phyloP scores from a whole-genome alignment of 2,329 filamentous ascomycete species.

The Magnaporthiopsis incrustans region DNA sequence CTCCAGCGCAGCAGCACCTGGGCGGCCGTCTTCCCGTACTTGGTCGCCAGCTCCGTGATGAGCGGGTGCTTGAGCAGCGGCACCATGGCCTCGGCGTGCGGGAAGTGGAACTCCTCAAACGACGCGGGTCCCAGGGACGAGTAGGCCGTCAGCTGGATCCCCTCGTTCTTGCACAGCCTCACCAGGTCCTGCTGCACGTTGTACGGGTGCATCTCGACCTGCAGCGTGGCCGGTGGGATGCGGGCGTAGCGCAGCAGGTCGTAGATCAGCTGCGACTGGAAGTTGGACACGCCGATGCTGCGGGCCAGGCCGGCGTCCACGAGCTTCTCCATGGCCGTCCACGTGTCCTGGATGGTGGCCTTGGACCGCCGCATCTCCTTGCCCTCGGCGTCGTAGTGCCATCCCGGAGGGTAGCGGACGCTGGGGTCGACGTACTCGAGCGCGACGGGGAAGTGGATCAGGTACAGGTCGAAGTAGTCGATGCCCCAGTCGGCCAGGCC shows the following conservation, averaged over 20 bases:
- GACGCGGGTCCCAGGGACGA: constrained; percentile 73
- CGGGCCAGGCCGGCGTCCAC: constrained; percentile 60
- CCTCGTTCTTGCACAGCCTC: constrained; percentile 59
- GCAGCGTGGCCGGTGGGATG: constrained; percentile 67
- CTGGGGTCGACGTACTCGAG: constrained; percentile 77
- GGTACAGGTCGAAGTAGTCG: constrained; percentile 85
- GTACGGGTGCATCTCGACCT: constrained; percentile 89
- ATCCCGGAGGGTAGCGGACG: constrained; percentile 73
- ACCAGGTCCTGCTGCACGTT: constrained; percentile 68
- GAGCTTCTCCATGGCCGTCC: constrained; percentile 70
- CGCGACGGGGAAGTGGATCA: constrained; percentile 83
- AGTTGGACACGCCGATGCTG: constrained; percentile 78
- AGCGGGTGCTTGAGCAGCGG: constrained; percentile 62
- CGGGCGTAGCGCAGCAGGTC: constrained; percentile 72
- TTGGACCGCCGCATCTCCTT: constrained; percentile 56
- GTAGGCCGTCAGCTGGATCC: constrained; percentile 73
- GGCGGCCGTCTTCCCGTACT: constrained; percentile 64
- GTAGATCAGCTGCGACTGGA: constrained; percentile 68
- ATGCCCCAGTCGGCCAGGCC: constrained; percentile 77
- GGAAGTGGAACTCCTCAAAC: constrained; percentile 70
- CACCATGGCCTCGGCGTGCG: constrained; percentile 55
- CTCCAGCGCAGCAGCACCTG: constrained; percentile 84
- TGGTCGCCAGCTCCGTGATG: constrained; percentile 58
- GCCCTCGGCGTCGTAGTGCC: constrained; percentile 61
- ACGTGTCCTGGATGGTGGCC: constrained; percentile 72